Base-by-base conservation (phyloP, 257 asterid species). In the Salvia hispanica region DNA sequence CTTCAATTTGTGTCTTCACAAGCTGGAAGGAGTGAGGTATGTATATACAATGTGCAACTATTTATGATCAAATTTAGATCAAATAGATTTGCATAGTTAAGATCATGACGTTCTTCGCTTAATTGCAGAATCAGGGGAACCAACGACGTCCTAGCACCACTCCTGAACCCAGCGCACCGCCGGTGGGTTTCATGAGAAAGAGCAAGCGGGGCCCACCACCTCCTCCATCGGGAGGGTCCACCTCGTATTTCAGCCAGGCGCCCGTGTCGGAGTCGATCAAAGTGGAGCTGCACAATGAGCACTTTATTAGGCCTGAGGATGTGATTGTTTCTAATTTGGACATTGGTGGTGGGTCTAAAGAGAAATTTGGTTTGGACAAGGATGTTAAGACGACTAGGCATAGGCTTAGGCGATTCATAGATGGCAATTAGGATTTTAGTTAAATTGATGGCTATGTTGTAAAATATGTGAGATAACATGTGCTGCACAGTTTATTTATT, bases 1-100 rank as follows among this genome's bases (percentile, higher is more conserved):
- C 82, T 93, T 45, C 87, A 93, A 5, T 80, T 15, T 40, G 67
- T 86, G 5, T 66, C 85, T 64, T 54, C 95, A 62, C 87, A 77
- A 9, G 66, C 85, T 28, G 80, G 78, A 40, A 85, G 70, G 58
- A 65, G 36, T 4, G 80, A 86, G 91, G 89, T 83, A 75, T 28
- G 4, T 13, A 37, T 37, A 1, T 6, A 6, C 9, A 14, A 31
- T 31, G 14, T 10, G 5, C 39, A 42, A 11, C 18, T 14, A 10
- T 21, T 10, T 25, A 25, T 65, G 61, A 31, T 48, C 44, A 48
- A 28, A 7, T 50, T 53, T 9, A 64, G 25, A 3, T 4, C 42
- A 6, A 39, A 39, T 6, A 6, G 9, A 39, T 39, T 39, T 6
- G 4, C 43, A 5, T 39, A 6, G 43, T 39, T 1, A 6, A 7